Evolutionary conservation across 2,329 filamentous ascomycete species (phyloP), one percentile per base, ranked within the genome.

Genomic region (Alternaria arbusti): DNA sequence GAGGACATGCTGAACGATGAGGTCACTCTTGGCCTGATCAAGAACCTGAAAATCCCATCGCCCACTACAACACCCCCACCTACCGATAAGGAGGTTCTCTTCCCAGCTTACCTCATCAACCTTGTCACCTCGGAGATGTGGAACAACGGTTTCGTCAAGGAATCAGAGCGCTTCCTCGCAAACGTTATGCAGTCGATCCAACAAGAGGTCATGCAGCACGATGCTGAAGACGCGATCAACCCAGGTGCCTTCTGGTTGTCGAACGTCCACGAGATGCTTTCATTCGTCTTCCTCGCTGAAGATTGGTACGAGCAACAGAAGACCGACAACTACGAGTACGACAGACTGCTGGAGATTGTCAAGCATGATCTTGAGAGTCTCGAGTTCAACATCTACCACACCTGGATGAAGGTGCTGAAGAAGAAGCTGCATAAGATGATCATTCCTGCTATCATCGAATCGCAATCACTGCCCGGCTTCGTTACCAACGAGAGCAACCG

Each of bases 171-270:
- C 59, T 99, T 99, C 88, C 86, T 99, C 67, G 96, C 96, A 77
- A 99, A 98, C 75, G 96, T 99, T 69, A 99, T 99, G 96, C 96
- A 98, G 82, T 97, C 94, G 8, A 98, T 99, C 76, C 96, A 99
- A 80, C 94, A 98, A 80, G 96, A 99, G 80, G 96, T 99, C 60
- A 98, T 99, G 96, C 92, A 97, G 78, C 94, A 99, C 79, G 95
- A 99, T 71, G 94, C 94, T 47, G 96, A 99, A 63, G 95, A 98
- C 75, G 94, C 95, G 40, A 92, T 99, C 83, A 98, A 97, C 81
- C 94, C 94, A 30, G 96, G 96, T 62, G 93, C 96, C 40, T 99
- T 99, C 87, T 99, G 96, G 96, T 86, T 99, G 54, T 98, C 95
- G 51, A 99, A 99, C 81, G 96, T 99, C 50, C 96, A 99, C 80